Base-by-base conservation (phyloP, 768 basidiomycete species). In the Clathrus columnatus region DNA sequence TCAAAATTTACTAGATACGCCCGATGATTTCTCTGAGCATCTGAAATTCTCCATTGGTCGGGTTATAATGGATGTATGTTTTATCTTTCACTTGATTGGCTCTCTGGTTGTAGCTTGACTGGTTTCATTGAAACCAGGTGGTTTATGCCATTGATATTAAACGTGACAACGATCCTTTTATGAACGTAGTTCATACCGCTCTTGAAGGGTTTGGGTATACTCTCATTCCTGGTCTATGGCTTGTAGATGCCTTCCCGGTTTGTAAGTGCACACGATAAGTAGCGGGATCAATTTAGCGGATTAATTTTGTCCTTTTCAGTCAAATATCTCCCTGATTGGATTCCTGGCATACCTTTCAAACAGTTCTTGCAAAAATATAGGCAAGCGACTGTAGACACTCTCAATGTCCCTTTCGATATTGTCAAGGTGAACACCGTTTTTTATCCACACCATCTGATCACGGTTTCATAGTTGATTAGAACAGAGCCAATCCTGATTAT, bases 121-220 rank as follows among this genome's bases (percentile, higher is more conserved):
- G 7, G 7, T 5, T 71, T 75, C 11, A 61, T 75, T 36, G 64
- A 76, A 55, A 16, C 56, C 68, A 68, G 48, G 69, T 76, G 30
- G 67, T 70, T 1, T 77, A 77, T 48, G 74, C 75, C 1, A 65
- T 67, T 42, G 54, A 66, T 2, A 65, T 75, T 14, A 66, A 69
- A 14, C 68, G 71, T n/a, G 59, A 67, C 52, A 71, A 69, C 6
- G 73, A 75, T 55, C 58, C 69, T 11, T 75, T 71, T 57, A 70
- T 76, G n/a, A 59, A 68, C 1, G 61, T 76, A 20, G 73, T 73
- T 17, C 72, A 75, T 54, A 59, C 67, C 44, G 73, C 75, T 5
- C 55, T 75, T 23, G 62, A 67, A 7, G 63, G 63, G 26, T 65
- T 75, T 18, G 66, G 67, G 26, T 60, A 65, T 32, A 73, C 71